These are phyloP conservation scores for Acacia concinna DNA, from an alignment of 331 rosid genomes.

Conservation along the genomic window DNA sequence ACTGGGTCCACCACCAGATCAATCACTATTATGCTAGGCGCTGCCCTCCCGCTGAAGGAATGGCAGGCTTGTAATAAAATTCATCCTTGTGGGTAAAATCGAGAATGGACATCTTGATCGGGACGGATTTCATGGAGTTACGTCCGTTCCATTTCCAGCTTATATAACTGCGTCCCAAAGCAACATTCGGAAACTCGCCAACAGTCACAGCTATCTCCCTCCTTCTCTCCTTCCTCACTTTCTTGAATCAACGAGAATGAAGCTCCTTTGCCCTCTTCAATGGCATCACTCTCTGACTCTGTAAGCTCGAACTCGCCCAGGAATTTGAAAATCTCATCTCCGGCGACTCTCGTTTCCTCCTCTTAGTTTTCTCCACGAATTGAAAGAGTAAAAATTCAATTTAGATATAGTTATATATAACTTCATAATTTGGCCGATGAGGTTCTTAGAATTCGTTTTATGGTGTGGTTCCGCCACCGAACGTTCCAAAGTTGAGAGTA, in stretches of 20 bases:
- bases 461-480: constrained; percentile 45
- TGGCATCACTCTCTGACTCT: neutral
- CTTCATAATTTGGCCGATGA: constrained; percentile 33
- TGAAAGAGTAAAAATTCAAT: neutral
- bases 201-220: neutral
- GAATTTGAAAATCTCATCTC: neutral
- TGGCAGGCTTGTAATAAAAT: neutral
- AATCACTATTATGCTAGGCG: neutral
- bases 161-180: neutral
- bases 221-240: neutral
- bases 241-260: neutral
- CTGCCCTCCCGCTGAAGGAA: neutral
- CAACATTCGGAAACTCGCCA: neutral
- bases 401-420: neutral
- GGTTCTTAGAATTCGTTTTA: constrained; percentile 48
- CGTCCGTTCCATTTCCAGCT: neutral
- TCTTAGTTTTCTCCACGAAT: neutral
- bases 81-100: neutral
- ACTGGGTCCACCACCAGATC: neutral
- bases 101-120: neutral
- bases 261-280: neutral
- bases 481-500: constrained; percentile 10
- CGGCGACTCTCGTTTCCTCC: neutral
- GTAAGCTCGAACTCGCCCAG: neutral
- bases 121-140: neutral